phyloP scores from a whole-genome alignment of 2,329 filamentous ascomycete genomes.

The Epichloe sylvatica region DNA sequence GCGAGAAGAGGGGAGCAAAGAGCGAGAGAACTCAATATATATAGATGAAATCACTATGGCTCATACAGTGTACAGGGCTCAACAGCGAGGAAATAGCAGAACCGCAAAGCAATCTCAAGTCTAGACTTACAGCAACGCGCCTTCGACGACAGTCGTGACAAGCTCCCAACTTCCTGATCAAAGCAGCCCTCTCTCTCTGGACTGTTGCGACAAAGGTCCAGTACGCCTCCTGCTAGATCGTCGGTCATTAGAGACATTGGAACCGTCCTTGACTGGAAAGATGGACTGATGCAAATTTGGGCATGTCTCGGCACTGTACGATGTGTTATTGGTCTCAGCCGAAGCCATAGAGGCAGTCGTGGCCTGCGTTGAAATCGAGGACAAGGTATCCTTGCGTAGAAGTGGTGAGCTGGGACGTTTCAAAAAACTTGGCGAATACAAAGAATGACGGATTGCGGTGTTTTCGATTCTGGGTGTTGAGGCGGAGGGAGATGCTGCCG shows the following conservation, averaged over 20 bases:
- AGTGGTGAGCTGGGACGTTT: slow-evolving; percentile 18
- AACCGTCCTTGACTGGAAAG: slow-evolving; percentile 42
- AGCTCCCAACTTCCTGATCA: slow-evolving; percentile 46
- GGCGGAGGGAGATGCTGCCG: slow-evolving; percentile 14
- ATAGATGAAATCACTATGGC: too few relatives aligned
- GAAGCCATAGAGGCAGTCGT: slow-evolving; percentile 30
- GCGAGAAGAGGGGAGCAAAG: neutral
- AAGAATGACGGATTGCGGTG: slow-evolving; percentile 2
- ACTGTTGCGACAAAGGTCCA: slow-evolving; percentile 42
- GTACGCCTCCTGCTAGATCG: slow-evolving; percentile 44
- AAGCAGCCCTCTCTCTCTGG: slow-evolving; percentile 44
- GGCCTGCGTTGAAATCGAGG: slow-evolving; percentile 38
- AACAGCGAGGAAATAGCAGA: neutral
- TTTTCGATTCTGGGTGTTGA: slow-evolving; percentile 6
- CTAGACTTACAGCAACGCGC: slow-evolving; percentile 41
- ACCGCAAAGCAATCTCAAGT: neutral
- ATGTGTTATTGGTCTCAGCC: slow-evolving; percentile 34
- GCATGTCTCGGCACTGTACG: slow-evolving; percentile 40
- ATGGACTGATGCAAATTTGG: slow-evolving; percentile 36
- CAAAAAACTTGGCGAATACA: slow-evolving; percentile 5
- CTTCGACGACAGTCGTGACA: slow-evolving; percentile 41
- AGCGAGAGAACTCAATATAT: neutral
- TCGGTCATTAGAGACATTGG: slow-evolving; percentile 37
- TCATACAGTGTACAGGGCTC: too few relatives aligned
- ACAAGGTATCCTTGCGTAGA: slow-evolving; percentile 35